Base-by-base conservation (phyloP, 345 rosid species). In the Syzygium jambos region DNA sequence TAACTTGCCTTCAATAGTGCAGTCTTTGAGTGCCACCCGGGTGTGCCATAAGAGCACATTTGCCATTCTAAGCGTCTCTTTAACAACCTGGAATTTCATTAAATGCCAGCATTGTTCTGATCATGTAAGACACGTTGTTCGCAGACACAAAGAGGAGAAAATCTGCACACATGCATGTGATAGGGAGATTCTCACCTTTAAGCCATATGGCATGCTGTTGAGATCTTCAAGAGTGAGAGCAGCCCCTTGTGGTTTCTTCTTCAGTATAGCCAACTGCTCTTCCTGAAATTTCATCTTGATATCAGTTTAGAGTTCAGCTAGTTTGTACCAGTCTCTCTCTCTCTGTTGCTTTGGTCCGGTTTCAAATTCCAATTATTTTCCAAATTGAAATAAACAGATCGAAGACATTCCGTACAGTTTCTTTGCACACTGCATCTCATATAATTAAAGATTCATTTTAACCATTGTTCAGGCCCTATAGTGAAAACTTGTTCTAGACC, bases 11-110 rank as follows among this genome's bases (percentile, higher is more conserved):
- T 92, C 95, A 51, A 93, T 88, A 27, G 78, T 91, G 92, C 94
- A 91, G 86, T 93, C 94, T 27, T 89, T 84, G 61, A 91, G 88
- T 61, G 93, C 94, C 53, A 91, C 92, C 4, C 94, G 92, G 2
- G 96, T 95, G 59, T 89, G 89, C 96, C 96, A 94, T 49, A 94
- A 52, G 89, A 94, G 63, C 78, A 93, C 91, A 91, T 94, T 94
- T 27, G 92, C 89, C 95, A 94, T 91, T 89, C 96, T 91, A 84
- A 94, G 88, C 49, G 94, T 94, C 89, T 94, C 94, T 85, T 91
- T 94, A 77, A 91, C 91, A 59, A 94, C 96, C 96, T 94, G 92
- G 78, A 5, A 56, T 56, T 56, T 56, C n/a, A 6, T 13, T 9
- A 16, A 78, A 78, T 41, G 13, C 17, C 57, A 55, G 21, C 29